Conservation (phyloP, 1,284 basidiomycete species). For the Ustilago cynodontis region DNA sequence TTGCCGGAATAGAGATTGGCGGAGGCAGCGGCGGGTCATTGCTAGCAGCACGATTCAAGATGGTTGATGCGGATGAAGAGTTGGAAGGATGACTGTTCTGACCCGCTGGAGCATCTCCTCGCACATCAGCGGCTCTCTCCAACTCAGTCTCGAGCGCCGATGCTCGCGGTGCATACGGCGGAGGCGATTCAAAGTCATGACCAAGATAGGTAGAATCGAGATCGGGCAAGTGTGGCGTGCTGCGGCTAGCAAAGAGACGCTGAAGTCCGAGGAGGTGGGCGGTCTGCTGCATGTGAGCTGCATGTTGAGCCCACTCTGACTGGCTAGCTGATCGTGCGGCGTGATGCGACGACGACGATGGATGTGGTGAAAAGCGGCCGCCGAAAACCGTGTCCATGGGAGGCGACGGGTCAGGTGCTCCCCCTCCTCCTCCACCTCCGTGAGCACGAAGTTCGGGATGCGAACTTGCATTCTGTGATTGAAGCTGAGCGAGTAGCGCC, state of each 20-base stretch:
- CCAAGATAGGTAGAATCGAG: constrained; percentile 38
- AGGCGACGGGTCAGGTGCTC: constrained; percentile 14
- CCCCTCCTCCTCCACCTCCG: background rate
- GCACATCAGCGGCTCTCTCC: constrained; percentile 30
- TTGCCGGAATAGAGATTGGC: constrained; percentile 41
- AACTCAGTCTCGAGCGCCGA: constrained; percentile 40
- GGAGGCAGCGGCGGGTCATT: constrained; percentile 42
- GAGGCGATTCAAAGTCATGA: constrained; percentile 48
- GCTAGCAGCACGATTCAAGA: background rate
- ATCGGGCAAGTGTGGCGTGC: constrained; percentile 48
- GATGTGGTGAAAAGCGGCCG: constrained; percentile 94
- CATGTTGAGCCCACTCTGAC: constrained; percentile 75
- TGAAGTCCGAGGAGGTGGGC: constrained; percentile 46
- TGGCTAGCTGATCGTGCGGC: constrained; percentile 91
- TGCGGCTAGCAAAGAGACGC: constrained; percentile 45
- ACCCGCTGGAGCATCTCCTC: background rate
- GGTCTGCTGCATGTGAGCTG: constrained; percentile 46
- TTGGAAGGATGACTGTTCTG: constrained; percentile 3
- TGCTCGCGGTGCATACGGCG: constrained; percentile 44
- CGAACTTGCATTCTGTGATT: constrained; percentile 29
- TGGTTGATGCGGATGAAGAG: constrained; percentile 17
- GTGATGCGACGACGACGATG: constrained; percentile 90
- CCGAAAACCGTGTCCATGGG: constrained; percentile 74
- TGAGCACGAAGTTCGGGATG: constrained; percentile 36
- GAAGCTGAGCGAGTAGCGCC: constrained; percentile 31